Base-by-base conservation (phyloP, 2,329 filamentous ascomycete species). In the Trichothecium sympodiale region DNA sequence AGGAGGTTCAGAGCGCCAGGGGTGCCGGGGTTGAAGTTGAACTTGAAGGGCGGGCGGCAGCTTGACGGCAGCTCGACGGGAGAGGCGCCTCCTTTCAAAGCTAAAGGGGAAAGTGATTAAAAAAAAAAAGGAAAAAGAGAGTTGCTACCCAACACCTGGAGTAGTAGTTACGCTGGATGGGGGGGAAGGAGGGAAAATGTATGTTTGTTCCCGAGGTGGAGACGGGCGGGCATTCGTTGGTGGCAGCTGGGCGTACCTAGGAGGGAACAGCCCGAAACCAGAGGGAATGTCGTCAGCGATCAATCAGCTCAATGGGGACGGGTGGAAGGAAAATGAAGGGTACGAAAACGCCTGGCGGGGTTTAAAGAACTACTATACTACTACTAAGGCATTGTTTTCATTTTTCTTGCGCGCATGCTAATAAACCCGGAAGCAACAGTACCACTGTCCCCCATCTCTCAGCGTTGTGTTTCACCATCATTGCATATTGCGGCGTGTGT, bases 261-360 rank as follows among this genome's bases (percentile, higher is more conserved):
- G 31, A 17, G 28, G 9, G 35, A 18, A 16, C 6, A 25, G 20
- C 20, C 20, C 20, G 10, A 25, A 25, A 25, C 23, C 33, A 26
- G 34, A 37, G 29, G 34, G 35, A 36, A 27, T 31, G 27, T 14
- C 10, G 36, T 23, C 33, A 35, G 29, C 36, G 30, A 26, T 25
- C 8, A 31, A 25, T 25, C 20, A 25, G 20, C 6, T 25, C 20
- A 25, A 25, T 25, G 6, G 34, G 34, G 36, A 36, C 38, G 32
- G 32, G 33, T 33, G 29, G 31, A 38, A 43, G 46, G 38, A 8
- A n/a, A 6, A 25, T 25, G 20, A 10, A 10, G 20, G 20, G 6
- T 25, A 6, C 6, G 6, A 25, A 25, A 25, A 25, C 6, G 20
- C 20, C 20, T 25, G 20, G 20, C 20, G 10, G 10, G 10, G 6